A percentile compares a stretch with the other conserved stretches of the same genome.
Conservation (phyloP, 2,329 filamentous ascomycete genomes). For the Alternaria rosae region DNA sequence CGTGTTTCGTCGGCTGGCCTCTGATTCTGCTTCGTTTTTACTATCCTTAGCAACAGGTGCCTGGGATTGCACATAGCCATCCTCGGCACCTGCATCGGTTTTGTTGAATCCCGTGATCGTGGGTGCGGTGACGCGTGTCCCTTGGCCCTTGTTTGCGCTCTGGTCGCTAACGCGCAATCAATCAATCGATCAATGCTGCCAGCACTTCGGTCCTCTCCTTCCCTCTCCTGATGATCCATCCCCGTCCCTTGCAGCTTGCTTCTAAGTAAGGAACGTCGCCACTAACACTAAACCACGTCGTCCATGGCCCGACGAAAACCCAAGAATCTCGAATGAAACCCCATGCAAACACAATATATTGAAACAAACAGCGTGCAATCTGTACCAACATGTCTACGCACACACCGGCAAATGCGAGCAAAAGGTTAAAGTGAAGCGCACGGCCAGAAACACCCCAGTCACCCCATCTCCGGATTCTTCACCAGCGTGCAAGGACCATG, state of each 20-base stretch:
- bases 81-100: background rate
- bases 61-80: background rate
- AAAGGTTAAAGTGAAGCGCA: constrained; percentile 9
- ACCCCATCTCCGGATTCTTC: constrained; percentile 9
- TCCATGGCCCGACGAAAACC: background rate
- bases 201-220: background rate
- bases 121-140: constrained; percentile 11
- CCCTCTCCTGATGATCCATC: constrained; percentile 4
- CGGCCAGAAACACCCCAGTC: constrained; percentile 6
- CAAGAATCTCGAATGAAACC: background rate
- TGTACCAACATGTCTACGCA: constrained; percentile 3
- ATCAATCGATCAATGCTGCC: background rate
- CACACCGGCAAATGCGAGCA: background rate
- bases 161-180: background rate
- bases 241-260: constrained; percentile 4
- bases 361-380: constrained; percentile 7
- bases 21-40: background rate
- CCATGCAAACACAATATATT: constrained; percentile 8
- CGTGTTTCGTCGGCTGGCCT: constrained; percentile 6
- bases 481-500: constrained; percentile 3
- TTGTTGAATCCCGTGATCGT: background rate
- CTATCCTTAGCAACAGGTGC: constrained; percentile 10
- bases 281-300: background rate
- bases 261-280: background rate
- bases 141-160: background rate